A percentile compares a stretch with the other conserved stretches of the same genome.
Evolutionary conservation across 805 yeast genomes (phyloP).

Genomic region (Pachysolen tannophilus): DNA sequence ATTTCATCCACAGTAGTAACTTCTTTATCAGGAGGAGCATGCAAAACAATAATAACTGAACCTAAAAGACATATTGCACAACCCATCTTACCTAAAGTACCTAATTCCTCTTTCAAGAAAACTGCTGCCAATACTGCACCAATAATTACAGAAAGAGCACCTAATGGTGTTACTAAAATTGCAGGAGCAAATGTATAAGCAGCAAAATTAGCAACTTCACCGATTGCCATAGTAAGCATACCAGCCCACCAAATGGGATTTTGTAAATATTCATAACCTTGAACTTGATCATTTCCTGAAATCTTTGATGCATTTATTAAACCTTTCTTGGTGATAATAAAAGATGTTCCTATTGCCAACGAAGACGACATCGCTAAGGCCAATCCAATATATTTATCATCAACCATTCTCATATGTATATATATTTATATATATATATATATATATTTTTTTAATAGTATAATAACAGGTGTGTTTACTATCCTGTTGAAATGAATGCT

Average conservation of each 20-base stretch:
- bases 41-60: constrained; percentile 78
- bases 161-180: constrained; percentile 83
- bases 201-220: constrained; percentile 88
- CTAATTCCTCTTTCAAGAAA: constrained; percentile 79
- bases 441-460: no score
- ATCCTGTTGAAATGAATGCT: no score
- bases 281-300: constrained; percentile 53
- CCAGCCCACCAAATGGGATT: constrained; percentile 96
- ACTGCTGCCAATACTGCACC: constrained; percentile 88
- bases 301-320: constrained; percentile 58
- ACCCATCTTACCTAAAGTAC: constrained; percentile 83
- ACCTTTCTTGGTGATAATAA: constrained; percentile 85
- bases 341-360: constrained; percentile 83
- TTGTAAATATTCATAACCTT: constrained; percentile 69
- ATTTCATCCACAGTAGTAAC: constrained; percentile 85
- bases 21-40: constrained; percentile 93
- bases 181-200: constrained; percentile 96
- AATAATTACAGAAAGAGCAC: constrained; percentile 83
- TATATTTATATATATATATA: no score
- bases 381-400: constrained; percentile 83
- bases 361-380: constrained; percentile 84
- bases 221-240: constrained; percentile 81
- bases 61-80: constrained; percentile 89
- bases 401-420: constrained; percentile 27
- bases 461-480: no score